Base-by-base conservation (phyloP, 169 alveolate species). In the Cryptosporidium ubiquitum region DNA sequence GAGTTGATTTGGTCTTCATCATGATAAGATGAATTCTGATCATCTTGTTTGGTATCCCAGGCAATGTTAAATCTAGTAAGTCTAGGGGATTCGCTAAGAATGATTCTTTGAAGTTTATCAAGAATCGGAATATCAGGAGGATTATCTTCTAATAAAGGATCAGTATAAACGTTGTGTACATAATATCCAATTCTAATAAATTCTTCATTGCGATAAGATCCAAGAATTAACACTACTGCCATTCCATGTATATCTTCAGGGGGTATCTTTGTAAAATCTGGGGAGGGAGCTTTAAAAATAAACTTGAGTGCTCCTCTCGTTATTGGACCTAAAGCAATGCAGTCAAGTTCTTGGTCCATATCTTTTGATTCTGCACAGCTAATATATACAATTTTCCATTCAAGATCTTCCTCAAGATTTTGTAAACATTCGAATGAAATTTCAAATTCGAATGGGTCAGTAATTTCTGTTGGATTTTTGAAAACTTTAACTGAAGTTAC, bases 181-280 rank as follows among this genome's bases (percentile, higher is more conserved):
- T 97, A 98, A 94, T 97, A 98, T 20, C 99, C 99, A 20, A 97
- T 97, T 91, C 99, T 92, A 79, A 97, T 97, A 93, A 98, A 98
- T 91, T 98, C 99, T 86, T 97, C 96, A 51, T 96, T 94, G 51
- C 95, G 94, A 93, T 97, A 98, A 68, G 97, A 95, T 60, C 98
- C 98, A 39, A 99, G 95, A 51, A 98, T 95, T 40, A 98, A 92
- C 68, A 98, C 93, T 47, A 99, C 99, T 84, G 99, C 98, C 91
- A 97, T 97, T 35, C 99, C 99, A 37, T 97, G 95, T 9, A 97
- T 61, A 58, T 96, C 98, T 16, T 93, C 94, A 35, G 93, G 85
- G 10, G 95, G 97, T 18, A 97, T 98, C 91, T 95, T 91, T 42
- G 93, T 68, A 66, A 94, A 95, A 92, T 97, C 99, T 26, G 99